Conservation (phyloP, 202 grass and related monocot species). For the Tripidium arundinaceum region DNA sequence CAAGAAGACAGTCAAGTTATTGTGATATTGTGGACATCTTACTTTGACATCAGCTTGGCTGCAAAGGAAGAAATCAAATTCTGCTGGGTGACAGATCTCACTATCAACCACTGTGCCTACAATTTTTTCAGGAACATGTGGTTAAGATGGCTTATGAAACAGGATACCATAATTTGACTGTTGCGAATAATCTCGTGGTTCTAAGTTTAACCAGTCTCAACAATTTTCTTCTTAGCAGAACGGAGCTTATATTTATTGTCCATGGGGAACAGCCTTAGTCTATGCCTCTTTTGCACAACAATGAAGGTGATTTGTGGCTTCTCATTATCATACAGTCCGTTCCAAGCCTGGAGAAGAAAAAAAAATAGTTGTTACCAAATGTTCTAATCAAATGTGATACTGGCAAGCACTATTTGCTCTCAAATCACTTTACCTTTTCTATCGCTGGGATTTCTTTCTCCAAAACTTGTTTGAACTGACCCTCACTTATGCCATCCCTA, state of each 20-base stretch:
- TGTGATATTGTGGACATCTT: background rate
- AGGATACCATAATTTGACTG: background rate
- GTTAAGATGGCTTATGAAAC: constrained; percentile 1
- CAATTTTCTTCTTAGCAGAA: background rate
- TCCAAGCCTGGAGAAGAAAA: constrained; percentile 40
- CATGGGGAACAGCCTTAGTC: constrained; percentile 47
- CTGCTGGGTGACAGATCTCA: constrained; percentile 65
- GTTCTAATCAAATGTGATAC: background rate
- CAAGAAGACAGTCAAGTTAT: background rate
- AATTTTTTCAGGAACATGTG: constrained; percentile 15
- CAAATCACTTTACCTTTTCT: constrained; percentile 22
- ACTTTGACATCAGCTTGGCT: constrained; percentile 60
- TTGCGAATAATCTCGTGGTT: background rate
- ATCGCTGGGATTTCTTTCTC: constrained; percentile 34
- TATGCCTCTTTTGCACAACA: constrained; percentile 79
- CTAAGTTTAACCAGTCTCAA: background rate
- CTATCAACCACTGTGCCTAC: constrained; percentile 63
- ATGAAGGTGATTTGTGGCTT: constrained; percentile 68
- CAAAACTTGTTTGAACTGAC: constrained; percentile 40
- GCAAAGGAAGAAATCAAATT: constrained; percentile 69
- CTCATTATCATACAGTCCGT: constrained; percentile 25
- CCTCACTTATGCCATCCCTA: constrained; percentile 45
- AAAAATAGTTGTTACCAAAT: background rate
- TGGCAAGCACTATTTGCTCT: background rate
- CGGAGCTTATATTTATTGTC: background rate